Evolutionary conservation across 2,329 filamentous ascomycete species (phyloP).

Genomic region (Nectriaceae sp.): DNA sequence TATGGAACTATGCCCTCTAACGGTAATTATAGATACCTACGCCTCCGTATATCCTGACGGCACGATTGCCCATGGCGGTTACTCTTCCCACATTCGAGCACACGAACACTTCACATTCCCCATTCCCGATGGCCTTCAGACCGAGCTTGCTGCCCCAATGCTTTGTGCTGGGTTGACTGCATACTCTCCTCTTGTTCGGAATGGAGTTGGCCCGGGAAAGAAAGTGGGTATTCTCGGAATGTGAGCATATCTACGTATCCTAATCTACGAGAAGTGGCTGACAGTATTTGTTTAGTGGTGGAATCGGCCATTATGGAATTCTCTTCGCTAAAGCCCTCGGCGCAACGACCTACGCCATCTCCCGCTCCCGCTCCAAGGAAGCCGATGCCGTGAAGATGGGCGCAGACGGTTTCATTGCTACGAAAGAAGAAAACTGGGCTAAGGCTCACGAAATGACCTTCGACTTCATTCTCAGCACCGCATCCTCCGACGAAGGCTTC

Average conservation of each 20-base stretch:
- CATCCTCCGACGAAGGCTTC: conserved; percentile 42
- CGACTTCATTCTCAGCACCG: conserved; percentile 57
- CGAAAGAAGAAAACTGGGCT: conserved; percentile 46
- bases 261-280: no score
- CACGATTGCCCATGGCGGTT: conserved; percentile 57
- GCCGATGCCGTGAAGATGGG: conserved; percentile 54
- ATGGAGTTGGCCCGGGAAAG: conserved; percentile 64
- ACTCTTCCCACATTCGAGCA: conserved; percentile 27
- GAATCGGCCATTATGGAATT: conserved; percentile 64
- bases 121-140: conserved; percentile 37
- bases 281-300: conserved; percentile 41
- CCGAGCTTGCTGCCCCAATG: conserved; percentile 53
- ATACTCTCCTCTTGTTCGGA: conserved; percentile 59
- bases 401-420: conserved; percentile 42
- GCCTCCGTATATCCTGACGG: conserved; percentile 49
- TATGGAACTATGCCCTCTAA: background rate
- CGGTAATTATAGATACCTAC: conserved; percentile 41
- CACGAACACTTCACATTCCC: conserved; percentile 45
- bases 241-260: conserved; percentile 8
- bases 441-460: conserved; percentile 47
- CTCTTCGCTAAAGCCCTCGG: conserved; percentile 64
- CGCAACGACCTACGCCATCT: conserved; percentile 58
- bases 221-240: conserved; percentile 57
- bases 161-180: conserved; percentile 67
- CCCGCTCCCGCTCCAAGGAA: conserved; percentile 49